Evolutionary conservation across 345 rosid genomes (phyloP).

Genomic region (Pseudoturritis turrita): DNA sequence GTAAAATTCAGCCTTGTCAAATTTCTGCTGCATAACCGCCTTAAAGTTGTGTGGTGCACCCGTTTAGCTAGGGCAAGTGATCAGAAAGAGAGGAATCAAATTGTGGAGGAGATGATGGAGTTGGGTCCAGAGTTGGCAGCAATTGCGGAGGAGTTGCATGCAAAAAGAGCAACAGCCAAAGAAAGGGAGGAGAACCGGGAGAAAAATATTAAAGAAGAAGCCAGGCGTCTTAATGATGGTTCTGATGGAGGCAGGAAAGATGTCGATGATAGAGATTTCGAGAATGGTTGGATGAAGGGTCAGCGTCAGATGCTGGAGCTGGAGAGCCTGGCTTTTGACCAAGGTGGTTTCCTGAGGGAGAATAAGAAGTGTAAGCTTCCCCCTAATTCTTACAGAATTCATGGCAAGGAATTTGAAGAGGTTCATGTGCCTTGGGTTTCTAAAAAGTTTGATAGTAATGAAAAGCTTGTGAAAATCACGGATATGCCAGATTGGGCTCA

Average conservation of each 20-base stretch:
- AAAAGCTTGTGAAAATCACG: slow-evolving; percentile 61
- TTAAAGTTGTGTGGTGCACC: slow-evolving; percentile 89
- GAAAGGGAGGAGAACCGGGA: slow-evolving; percentile 81
- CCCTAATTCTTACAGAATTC: slow-evolving; percentile 45
- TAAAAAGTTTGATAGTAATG: slow-evolving; percentile 47
- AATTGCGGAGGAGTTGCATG: slow-evolving; percentile 76
- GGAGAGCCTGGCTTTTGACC: slow-evolving; percentile 65
- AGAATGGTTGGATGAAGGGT: slow-evolving; percentile 67
- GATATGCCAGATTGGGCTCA: slow-evolving; percentile 95
- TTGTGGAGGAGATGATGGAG: slow-evolving; percentile 73
- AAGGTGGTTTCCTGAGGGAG: slow-evolving; percentile 74
- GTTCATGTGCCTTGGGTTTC: slow-evolving; percentile 79
- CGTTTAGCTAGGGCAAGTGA: slow-evolving; percentile 83
- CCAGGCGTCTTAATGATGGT: slow-evolving; percentile 64
- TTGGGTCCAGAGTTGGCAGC: slow-evolving; percentile 62
- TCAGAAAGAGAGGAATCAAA: slow-evolving; percentile 62
- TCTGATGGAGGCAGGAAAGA: slow-evolving; percentile 53
- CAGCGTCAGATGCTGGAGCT: slow-evolving; percentile 79
- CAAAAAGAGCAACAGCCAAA: slow-evolving; percentile 83
- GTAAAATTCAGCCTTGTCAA: slow-evolving; percentile 68
- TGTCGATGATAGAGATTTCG: slow-evolving; percentile 50
- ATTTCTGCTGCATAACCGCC: slow-evolving; percentile 54
- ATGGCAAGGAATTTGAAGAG: slow-evolving; percentile 67
- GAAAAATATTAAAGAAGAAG: slow-evolving; percentile 88
- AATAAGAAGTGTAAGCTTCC: slow-evolving; percentile 78